Evolutionary conservation across 108 stramenopile species (phyloP).

Genomic region (Cylindrotheca closterium): DNA sequence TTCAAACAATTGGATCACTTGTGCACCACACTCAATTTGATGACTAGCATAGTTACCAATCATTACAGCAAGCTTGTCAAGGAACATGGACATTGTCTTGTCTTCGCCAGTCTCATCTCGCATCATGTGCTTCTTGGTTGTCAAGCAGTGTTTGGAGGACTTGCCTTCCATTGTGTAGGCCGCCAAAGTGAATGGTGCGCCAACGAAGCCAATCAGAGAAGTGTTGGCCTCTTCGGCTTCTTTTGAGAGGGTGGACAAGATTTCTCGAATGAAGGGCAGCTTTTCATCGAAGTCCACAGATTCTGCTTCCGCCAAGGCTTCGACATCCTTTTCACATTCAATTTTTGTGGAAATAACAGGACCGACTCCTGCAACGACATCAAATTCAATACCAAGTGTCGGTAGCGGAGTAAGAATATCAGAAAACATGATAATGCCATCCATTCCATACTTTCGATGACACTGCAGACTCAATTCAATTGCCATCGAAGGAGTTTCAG

Average conservation of each 20-base stretch:
- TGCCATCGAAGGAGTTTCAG: constrained; percentile 95
- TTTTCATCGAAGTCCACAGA: constrained; percentile 75
- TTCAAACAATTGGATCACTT: constrained; percentile 98
- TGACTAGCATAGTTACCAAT: constrained; percentile 92
- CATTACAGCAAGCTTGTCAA: constrained; percentile 89
- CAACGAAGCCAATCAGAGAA: constrained; percentile 97
- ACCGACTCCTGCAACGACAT: constrained; percentile 92
- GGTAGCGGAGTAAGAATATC: constrained; percentile 98
- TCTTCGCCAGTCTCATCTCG: constrained; percentile 67
- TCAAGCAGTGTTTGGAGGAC: constrained; percentile 80
- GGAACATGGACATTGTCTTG: constrained; percentile 65
- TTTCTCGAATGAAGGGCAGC: constrained; percentile 91
- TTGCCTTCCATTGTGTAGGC: constrained; percentile 97
- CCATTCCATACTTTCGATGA: constrained; percentile 92
- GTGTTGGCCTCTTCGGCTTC: constrained; percentile 87
- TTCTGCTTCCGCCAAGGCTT: constrained; percentile 37
- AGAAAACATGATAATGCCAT: constrained; percentile 98
- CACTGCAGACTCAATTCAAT: constrained; percentile 93
- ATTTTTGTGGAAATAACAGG: constrained; percentile 88
- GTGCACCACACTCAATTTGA: constrained; percentile 96
- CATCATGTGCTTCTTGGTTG: constrained; percentile 92
- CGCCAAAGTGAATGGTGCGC: constrained; percentile 96
- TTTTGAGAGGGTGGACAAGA: constrained; percentile 66
- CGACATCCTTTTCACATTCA: constrained; percentile 59
- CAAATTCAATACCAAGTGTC: constrained; percentile 95